These are phyloP conservation scores for Pelargonium australe DNA, from an alignment of 441 rosid genomes.

Conservation along the genomic window DNA sequence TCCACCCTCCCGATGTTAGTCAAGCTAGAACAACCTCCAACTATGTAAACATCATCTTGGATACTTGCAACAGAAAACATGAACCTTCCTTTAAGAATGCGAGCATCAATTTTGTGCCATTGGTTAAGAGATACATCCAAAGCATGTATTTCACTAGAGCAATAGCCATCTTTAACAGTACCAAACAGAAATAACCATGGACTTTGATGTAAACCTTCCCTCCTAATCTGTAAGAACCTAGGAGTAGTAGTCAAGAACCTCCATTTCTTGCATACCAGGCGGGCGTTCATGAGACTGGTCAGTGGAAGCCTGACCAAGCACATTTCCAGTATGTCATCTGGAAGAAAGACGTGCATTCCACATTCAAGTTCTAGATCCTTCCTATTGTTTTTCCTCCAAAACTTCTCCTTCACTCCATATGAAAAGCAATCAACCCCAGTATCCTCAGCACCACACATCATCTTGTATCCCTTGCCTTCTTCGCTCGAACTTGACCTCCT, in stretches of 20 bases:
- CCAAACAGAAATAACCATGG: slow-evolving; percentile 95
- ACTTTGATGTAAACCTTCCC: slow-evolving; percentile 51
- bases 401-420: slow-evolving; percentile 71
- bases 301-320: slow-evolving; percentile 85
- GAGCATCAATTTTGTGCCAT: slow-evolving; percentile 75
- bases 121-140: slow-evolving; percentile 65
- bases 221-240: slow-evolving; percentile 67
- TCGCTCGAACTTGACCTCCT: slow-evolving; percentile 69
- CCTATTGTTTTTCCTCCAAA: slow-evolving; percentile 64
- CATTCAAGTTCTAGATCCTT: slow-evolving; percentile 44
- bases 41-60: slow-evolving; percentile 64
- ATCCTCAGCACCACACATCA: slow-evolving; percentile 65
- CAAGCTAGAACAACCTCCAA: slow-evolving; percentile 85
- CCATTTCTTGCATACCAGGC: slow-evolving; percentile 96
- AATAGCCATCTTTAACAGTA: slow-evolving; percentile 67
- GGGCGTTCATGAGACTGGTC: slow-evolving; percentile 73
- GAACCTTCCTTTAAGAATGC: slow-evolving; percentile 65
- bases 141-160: slow-evolving; percentile 74
- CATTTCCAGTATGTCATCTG: slow-evolving; percentile 82
- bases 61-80: slow-evolving; percentile 76
- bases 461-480: slow-evolving; percentile 52
- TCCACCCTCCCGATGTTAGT: slow-evolving; percentile 60
- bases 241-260: slow-evolving; percentile 56
- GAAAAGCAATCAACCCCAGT: slow-evolving; percentile 80
- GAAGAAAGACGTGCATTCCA: slow-evolving; percentile 67